Base-by-base conservation (phyloP, 164 flowering plant genomes). In the Vitis labrusca region DNA sequence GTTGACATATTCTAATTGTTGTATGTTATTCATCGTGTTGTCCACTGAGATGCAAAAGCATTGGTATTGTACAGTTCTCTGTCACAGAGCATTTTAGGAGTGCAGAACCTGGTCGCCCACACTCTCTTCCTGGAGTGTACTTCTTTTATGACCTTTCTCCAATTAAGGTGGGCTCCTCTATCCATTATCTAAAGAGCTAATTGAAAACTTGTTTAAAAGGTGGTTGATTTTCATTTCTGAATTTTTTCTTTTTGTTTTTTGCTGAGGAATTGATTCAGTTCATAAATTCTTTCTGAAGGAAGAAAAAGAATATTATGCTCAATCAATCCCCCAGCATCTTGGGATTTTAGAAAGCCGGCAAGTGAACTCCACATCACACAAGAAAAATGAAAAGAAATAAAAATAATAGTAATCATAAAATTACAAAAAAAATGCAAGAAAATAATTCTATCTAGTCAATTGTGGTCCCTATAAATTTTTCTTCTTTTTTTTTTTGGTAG, bases 141-240 rank as follows among this genome's bases (percentile, higher is more conserved):
- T 88, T 90, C 85, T 80, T 82, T 63, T 88, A 90, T 75, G 96
- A 90, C 37, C 74, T 90, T 63, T 85, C 89, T 75, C 96, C 96
- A 67, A 85, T 90, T n/a, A 90, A 90, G 96, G 96, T 90, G 58
- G 44, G 71, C 63, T 51, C 19, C 63, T 58, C 66, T 47, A 15
- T 50, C 52, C 16, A 9, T 2, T 50, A 56, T 32, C 17, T 62
- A 37, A 14, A 16, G 10, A 44, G 61, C 51, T 48, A 11, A 14
- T 19, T 53, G 49, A 48, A 19, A 56, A 10, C 13, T 10, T 32
- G 14, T 47, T 37, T 10, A 47, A 14, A 60, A 37, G 44, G 44
- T 37, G 44, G 44, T 37, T 37, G 44, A 37, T 37, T 37, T 6
- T 37, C 44, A 37, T 37, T 37, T 37, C 7, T 37, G 44, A 6